Evolutionary conservation across 2,329 filamentous ascomycete species (phyloP), one percentile per base, ranked within the genome.

Genomic region (Byssothecium circinans): DNA sequence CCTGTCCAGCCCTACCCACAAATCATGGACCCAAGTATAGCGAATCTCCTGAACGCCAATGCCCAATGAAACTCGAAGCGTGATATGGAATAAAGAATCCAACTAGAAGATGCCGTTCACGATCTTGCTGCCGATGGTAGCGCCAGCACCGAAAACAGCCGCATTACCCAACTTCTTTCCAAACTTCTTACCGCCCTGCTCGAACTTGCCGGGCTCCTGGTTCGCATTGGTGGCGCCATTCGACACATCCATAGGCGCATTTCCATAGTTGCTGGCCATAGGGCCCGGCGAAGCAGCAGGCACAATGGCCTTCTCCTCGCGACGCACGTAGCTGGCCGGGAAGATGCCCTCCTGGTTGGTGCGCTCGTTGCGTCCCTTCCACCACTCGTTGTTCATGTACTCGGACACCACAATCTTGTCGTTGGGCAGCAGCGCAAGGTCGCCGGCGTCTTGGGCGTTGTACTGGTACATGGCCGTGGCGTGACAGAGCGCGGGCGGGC

Each of bases 371-470:
- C 82, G 83, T 58, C 92, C 92, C 79, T 90, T 86, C 90, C 91
- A 96, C 92, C 92, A 97, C 73, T 97, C 91, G 53, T 86, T 84
- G 74, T 97, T 97, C 87, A 96, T 94, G 77, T 95, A 91, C 74
- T 96, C 89, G 57, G 84, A 82, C 18, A 97, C 88, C 49, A 83
- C 81, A 59, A 97, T 79, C 55, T 80, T 79, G 74, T 97, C 92
- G 66, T 91, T 87, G 52, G 87, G 85, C 66, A 89, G 83, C 50
- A 97, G 83, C 2, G 82, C 83, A 54, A 95, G 79, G 69, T 97
- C 92, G 50, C 90, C 89, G 3, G 85, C 81, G 68, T 96, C 91
- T 33, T 86, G 80, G 8, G 86, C 88, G 27, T 79, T 81, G 77
- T 96, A 97, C 53, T 82, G 81, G 77, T 96, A 97, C 40, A 96